Conservation (phyloP, 1,284 basidiomycete genomes). For the Salmacisia buchloeana region DNA sequence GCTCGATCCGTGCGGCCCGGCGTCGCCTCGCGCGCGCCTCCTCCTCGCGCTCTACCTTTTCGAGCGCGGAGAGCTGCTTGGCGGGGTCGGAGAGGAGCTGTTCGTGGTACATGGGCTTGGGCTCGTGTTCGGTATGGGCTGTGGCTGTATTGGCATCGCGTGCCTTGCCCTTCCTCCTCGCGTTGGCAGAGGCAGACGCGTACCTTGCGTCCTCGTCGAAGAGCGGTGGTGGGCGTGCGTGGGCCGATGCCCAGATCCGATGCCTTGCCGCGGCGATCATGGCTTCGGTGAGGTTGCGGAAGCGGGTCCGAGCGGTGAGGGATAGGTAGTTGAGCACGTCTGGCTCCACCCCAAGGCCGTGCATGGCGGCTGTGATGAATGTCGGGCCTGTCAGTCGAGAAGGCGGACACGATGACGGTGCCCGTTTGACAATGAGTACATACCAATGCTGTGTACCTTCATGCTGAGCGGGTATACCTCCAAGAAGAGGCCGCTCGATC, state of each 20-base stretch:
- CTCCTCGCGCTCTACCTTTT: slow-evolving; percentile 42
- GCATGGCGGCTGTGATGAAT: slow-evolving; percentile 10
- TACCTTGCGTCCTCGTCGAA: slow-evolving; percentile 11
- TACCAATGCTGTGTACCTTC: slow-evolving; percentile 35
- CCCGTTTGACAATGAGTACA: background rate
- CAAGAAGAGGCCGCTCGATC: slow-evolving; percentile 19
- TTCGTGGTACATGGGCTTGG: slow-evolving; percentile 40
- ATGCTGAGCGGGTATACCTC: slow-evolving; percentile 39
- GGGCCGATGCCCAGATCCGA: slow-evolving; percentile 39
- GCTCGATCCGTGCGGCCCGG: slow-evolving; percentile 23
- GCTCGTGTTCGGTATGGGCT: background rate
- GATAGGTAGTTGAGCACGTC: slow-evolving; percentile 46
- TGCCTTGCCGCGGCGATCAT: slow-evolving; percentile 46
- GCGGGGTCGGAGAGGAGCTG: slow-evolving; percentile 33
- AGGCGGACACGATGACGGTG: background rate
- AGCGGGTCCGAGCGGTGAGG: slow-evolving; percentile 35
- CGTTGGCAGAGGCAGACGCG: background rate
- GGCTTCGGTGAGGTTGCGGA: slow-evolving; percentile 44
- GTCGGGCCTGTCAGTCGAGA: background rate
- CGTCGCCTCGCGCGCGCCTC: slow-evolving; percentile 33
- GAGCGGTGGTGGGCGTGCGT: slow-evolving; percentile 38
- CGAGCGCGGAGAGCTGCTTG: slow-evolving; percentile 44
- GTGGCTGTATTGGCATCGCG: too few species aligned
- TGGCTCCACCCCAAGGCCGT: slow-evolving; percentile 43
- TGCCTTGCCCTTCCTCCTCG: background rate